Base-by-base conservation (phyloP, 225 moss, liverwort and hornwort species). In the Pleurozium schreberi region DNA sequence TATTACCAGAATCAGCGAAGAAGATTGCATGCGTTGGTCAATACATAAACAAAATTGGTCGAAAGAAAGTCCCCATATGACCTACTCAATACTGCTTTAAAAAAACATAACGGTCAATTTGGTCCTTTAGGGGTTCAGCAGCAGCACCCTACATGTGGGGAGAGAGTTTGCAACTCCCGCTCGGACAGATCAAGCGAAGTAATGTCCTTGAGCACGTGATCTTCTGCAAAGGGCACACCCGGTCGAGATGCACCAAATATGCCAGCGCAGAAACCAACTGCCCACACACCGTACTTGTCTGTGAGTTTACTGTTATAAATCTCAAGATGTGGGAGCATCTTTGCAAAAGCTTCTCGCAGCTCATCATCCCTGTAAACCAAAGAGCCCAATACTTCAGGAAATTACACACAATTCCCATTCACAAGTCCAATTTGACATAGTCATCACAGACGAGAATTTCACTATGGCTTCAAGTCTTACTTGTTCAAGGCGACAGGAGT, bases 281-380 rank as follows among this genome's bases (percentile, higher is more conserved):
- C 96, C 97, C 98, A 96, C 66, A 91, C 79, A n/a, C 94, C 92
- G 88, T 96, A 96, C 64, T 91, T 92, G 69, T 91, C 91, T n/a
- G 95, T 96, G 78, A 99, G 90, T 71, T 94, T 91, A 88, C 98
- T 95, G 91, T 99, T 97, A 87, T 96, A 99, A 58, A 99, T 93
- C 92, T 99, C 96, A 90, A 99, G 92, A 60, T 84, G 86, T 34
- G 97, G 95, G 38, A 94, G 88, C 74, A 80, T 89, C 81, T 80
- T 81, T 21, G 89, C 75, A 71, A 97, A 85, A 79, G 92, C 90
- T n/a, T 92, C 93, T 88, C 88, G 94, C 45, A 94, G 93, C 81
- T 89, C 90, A 87, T 90, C 91, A 76, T 84, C 91, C 89, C 91
- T 93, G 87, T 64, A 55, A 75, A 91, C 88, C 75, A 88, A 76